Percentiles rank a stretch among this genome's conserved stretches.
Evolutionary conservation across 495 filamentous ascomycete genomes (phyloP).

Genomic region (Sporormia fimetaria): DNA sequence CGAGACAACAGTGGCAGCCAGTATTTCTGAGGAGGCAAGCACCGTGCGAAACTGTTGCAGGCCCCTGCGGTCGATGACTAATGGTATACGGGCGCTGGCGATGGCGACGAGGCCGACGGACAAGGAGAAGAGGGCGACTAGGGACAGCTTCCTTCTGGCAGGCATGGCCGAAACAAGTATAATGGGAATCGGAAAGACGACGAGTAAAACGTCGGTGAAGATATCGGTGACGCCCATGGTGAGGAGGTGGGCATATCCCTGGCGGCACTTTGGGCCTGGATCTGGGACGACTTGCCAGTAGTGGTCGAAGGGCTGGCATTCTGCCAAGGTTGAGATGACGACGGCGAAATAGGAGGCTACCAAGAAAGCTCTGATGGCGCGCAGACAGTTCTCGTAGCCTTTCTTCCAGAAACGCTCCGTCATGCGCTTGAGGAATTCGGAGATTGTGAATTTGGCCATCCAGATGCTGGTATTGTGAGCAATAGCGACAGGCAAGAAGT

Average conservation of each 20-base stretch:
- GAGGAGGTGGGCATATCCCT: constrained; percentile 72
- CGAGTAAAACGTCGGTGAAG: constrained; percentile 74
- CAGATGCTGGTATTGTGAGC: constrained; percentile 52
- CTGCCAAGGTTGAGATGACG: constrained; percentile 65
- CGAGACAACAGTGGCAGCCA: constrained; percentile 33
- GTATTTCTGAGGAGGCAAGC: constrained; percentile 33
- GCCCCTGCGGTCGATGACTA: constrained; percentile 28
- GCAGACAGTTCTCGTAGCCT: constrained; percentile 54
- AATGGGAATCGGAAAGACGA: constrained; percentile 79
- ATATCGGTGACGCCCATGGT: constrained; percentile 81
- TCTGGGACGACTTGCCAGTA: constrained; percentile 92
- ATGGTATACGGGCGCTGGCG: constrained; percentile 31
- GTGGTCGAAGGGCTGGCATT: constrained; percentile 73
- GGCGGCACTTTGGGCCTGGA: constrained; percentile 71
- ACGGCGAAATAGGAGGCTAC: constrained; percentile 64
- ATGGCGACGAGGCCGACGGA: constrained; percentile 59
- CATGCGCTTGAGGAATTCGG: constrained; percentile 80
- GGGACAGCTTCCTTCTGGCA: constrained; percentile 41
- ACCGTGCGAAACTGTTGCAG: constrained; percentile 35
- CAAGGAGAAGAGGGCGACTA: constrained; percentile 69
- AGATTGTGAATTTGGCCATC: constrained; percentile 81
- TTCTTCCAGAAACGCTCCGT: constrained; percentile 56
- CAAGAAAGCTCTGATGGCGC: constrained; percentile 62
- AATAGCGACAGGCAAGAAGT: no score
- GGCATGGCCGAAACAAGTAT: constrained; percentile 63